A percentile compares a stretch with the other conserved stretches of the same genome.
Conservation (phyloP, 2,329 filamentous ascomycete species). For the Sporothrix globosa region DNA sequence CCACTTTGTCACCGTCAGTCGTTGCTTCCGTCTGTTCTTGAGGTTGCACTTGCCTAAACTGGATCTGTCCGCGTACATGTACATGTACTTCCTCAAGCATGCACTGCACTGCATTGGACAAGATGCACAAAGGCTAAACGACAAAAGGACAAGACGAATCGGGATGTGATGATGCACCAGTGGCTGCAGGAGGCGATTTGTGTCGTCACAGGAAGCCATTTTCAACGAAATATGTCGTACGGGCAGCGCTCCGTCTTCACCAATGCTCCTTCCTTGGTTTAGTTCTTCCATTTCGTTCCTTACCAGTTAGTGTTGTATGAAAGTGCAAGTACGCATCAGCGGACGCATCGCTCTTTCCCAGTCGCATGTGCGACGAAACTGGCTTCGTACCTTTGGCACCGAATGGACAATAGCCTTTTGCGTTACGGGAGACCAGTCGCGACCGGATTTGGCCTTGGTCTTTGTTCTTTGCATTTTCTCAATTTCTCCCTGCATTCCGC, state of each 20-base stretch:
- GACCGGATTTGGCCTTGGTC: neutral
- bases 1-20: neutral
- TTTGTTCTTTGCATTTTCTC: neutral
- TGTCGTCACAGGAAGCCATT: neutral
- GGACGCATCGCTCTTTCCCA: neutral
- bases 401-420: neutral
- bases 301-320: neutral
- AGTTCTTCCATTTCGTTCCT: neutral
- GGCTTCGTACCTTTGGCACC: neutral
- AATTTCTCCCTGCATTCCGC: neutral
- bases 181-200: constrained; percentile 17
- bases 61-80: neutral
- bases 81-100: neutral
- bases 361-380: neutral
- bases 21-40: neutral
- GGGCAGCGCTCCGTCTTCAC: too few species aligned
- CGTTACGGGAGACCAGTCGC: neutral
- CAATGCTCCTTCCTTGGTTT: neutral
- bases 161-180: constrained; percentile 1
- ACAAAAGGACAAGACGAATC: neutral
- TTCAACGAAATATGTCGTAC: too few species aligned
- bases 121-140: neutral
- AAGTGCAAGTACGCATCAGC: neutral
- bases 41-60: neutral
- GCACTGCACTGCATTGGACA: constrained; percentile 2